Base-by-base conservation (phyloP, 192 early-diverging fungal species). In the Coemansia asiatica region DNA sequence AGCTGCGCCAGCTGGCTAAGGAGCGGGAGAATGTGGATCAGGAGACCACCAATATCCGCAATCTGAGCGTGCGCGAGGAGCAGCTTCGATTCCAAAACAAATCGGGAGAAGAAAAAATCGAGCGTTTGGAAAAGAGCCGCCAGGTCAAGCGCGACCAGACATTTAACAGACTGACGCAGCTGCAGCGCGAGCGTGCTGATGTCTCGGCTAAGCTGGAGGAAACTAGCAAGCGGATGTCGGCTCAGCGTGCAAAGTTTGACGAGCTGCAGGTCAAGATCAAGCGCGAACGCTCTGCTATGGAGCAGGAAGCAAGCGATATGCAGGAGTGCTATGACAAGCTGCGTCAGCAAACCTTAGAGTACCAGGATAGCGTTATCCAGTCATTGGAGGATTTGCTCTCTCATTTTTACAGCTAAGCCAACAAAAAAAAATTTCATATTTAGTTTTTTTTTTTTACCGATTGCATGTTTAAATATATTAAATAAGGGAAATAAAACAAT, bases 91-190 rank as follows among this genome's bases (percentile, higher is more conserved):
- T 76, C 62, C 79, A 81, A 61, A 70, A 66, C 48, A 73, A 64
- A 28, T 72, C 79, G 9, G 79, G 74, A 0, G 64, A 75, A 22
- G 79, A 76, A n/a, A 81, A 81, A 49, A 81, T 81, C 23, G 79
- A 81, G 36, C 60, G 79, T 8, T 36, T 81, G 56, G 67, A 76
- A 27, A 69, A 73, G 58, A 69, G 56, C 35, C 69, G 71, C 9
- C 56, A 67, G 51, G 61, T 64, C 0, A 81, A 81, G 51, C 63
- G 65, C 21, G 79, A 81, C 27, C 70, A 76, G 60, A 58, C 61
- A 0, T 54, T 74, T 2, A 25, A 22, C 0, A 58, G 58, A 26
- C 46, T 76, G 0, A 55, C 51, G 64, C 64, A 67, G 46, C 57
- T 81, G 68, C 70, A 81, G 67, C 23, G 71, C 18, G 79, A 76